phyloP scores from a whole-genome alignment of 495 filamentous ascomycete genomes.

The Penicillium longicatenatum region DNA sequence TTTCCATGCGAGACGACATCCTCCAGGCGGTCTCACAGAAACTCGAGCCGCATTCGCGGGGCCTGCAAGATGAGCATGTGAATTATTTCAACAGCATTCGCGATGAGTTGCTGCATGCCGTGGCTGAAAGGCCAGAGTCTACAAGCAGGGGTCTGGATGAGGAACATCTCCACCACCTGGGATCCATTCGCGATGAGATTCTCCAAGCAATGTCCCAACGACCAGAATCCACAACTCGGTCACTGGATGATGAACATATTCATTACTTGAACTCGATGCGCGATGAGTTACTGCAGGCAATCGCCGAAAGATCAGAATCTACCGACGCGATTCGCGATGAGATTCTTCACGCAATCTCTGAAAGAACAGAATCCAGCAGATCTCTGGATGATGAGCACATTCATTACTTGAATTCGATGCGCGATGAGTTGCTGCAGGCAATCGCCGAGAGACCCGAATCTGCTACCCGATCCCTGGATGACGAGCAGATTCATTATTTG shows the following conservation, averaged over 20 bases:
- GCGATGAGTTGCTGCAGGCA: slow-evolving; percentile 45
- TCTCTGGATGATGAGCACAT: slow-evolving; percentile 14
- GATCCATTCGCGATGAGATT: slow-evolving; percentile 33
- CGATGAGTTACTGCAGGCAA: slow-evolving; percentile 46
- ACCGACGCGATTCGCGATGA: slow-evolving; percentile 21
- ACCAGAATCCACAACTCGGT: not conserved
- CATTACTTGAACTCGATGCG: slow-evolving; percentile 23
- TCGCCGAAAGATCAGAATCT: slow-evolving; percentile 7
- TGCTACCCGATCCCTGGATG: slow-evolving; percentile 20
- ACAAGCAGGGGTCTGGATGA: slow-evolving; percentile 7
- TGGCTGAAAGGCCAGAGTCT: slow-evolving; percentile 8
- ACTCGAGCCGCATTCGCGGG: slow-evolving; percentile 45
- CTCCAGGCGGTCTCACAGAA: slow-evolving; percentile 38
- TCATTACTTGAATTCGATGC: slow-evolving; percentile 3
- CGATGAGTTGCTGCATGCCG: slow-evolving; percentile 46
- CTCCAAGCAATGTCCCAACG: slow-evolving; percentile 45
- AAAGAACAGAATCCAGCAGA: slow-evolving; percentile 11
- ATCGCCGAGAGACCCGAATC: slow-evolving; percentile 40
- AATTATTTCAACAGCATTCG: slow-evolving; percentile 24
- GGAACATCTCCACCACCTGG: slow-evolving; percentile 8
- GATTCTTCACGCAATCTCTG: slow-evolving; percentile 49
- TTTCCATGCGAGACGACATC: slow-evolving; percentile 32
- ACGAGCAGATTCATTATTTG: slow-evolving; percentile 31
- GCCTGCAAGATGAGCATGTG: slow-evolving; percentile 25
- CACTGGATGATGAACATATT: slow-evolving; percentile 22